Conservation (phyloP, 805 yeast species). For the Zygotorulaspora chibaensis region DNA sequence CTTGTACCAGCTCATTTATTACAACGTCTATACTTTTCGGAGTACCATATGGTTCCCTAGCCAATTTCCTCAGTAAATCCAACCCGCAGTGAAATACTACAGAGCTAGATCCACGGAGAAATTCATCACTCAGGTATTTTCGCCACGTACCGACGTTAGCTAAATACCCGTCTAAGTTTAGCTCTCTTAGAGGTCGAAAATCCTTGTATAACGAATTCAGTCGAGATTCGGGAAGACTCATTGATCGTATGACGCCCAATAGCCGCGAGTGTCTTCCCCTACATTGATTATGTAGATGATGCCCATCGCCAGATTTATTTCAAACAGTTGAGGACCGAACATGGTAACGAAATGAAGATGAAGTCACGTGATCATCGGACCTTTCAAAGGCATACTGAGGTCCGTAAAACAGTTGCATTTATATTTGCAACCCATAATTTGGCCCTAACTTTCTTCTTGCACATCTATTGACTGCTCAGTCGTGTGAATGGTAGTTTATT, state of each 20-base stretch:
- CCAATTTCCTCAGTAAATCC: slow-evolving; percentile 27
- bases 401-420: too few relatives aligned
- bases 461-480: too few relatives aligned
- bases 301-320: neutral
- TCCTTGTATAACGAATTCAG: slow-evolving; percentile 39
- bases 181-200: slow-evolving; percentile 35
- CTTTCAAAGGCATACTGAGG: too few relatives aligned
- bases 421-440: too few relatives aligned
- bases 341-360: too few relatives aligned
- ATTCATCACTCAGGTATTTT: slow-evolving; percentile 20
- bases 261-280: neutral
- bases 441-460: too few relatives aligned
- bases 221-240: slow-evolving; percentile 34
- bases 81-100: slow-evolving; percentile 30
- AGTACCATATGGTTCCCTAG: slow-evolving; percentile 30
- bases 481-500: too few relatives aligned
- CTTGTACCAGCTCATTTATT: slow-evolving; percentile 31
- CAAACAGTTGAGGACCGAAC: too few relatives aligned
- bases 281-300: neutral
- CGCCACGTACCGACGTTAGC: slow-evolving; percentile 41
- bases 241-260: neutral
- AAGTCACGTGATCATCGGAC: too few relatives aligned
- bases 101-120: slow-evolving; percentile 3
- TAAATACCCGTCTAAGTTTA: slow-evolving; percentile 40
- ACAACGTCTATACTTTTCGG: slow-evolving; percentile 38